These are phyloP conservation scores for Pichia sp. DNA, from an alignment of 1,139 yeast species.

Conservation along the genomic window DNA sequence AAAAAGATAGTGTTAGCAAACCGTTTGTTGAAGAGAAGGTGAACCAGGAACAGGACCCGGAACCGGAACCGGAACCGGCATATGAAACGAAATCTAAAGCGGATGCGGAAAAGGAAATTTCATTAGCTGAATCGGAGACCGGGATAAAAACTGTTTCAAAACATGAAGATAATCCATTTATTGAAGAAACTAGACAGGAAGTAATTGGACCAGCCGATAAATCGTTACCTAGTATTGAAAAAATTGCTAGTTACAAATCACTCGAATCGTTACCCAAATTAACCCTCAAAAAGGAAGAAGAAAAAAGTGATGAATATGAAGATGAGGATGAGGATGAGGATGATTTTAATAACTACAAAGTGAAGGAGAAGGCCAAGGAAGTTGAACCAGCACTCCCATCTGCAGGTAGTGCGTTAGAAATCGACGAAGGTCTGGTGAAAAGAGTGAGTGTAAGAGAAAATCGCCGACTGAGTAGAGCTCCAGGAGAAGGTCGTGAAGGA, in stretches of 20 bases:
- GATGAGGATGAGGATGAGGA: slow-evolving; percentile 1
- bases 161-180: too few species aligned
- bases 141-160: too few species aligned
- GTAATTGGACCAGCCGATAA: background rate
- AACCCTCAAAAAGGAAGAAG: too few species aligned
- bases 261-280: too few species aligned
- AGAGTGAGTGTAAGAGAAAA: slow-evolving; percentile 15
- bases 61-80: too few species aligned
- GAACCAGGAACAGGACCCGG: too few species aligned
- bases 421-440: slow-evolving; percentile 16
- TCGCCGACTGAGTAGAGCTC: slow-evolving; percentile 1
- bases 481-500: background rate
- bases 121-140: too few species aligned
- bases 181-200: background rate
- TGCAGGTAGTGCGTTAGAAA: slow-evolving; percentile 21
- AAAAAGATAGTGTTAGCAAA: background rate
- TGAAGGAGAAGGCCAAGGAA: background rate
- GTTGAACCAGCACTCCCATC: slow-evolving; percentile 4
- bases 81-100: background rate
- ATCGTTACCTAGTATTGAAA: background rate
- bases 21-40: background rate
- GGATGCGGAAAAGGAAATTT: background rate
- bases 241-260: too few species aligned
- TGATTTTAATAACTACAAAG: slow-evolving; percentile 10
- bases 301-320: background rate